Base-by-base conservation (phyloP, 768 basidiomycete species). In the Amanita brunnescens region DNA sequence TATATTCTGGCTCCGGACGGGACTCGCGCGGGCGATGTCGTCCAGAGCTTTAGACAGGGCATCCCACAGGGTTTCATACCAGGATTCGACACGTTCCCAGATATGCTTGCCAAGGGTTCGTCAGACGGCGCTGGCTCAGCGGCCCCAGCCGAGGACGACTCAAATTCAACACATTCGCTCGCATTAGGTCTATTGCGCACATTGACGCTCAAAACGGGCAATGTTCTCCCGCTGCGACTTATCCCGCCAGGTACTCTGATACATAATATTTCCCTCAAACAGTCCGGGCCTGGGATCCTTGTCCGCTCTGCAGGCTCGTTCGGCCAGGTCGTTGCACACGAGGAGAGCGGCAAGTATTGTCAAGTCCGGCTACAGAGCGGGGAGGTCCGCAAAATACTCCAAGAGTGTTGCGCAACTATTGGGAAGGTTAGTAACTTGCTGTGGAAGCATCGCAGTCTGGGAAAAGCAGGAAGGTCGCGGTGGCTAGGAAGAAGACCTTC, bases 1-100 rank as follows among this genome's bases (percentile, higher is more conserved):
- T 99, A 99, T 64, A 93, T 99, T 61, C 70, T 98, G 40, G 93
- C 96, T 2, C 84, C 89, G 6, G 91, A 94, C 55, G 92, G 90
- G 5, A 68, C 97, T 58, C 73, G 89, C 35, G 89, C 91, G 5
- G 96, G 96, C 1, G 87, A 94, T 59, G 74, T 80, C 23, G 90
- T 98, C 41, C 80, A 88, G 66, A 89, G 86, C 55, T 98, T 90
- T 68, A 74, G 90, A 49, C 67, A 75, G 52, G 93, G 93, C 26
- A 86, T 97, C 42, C 83, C 92, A 0, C 70, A 81, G 16, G 88
- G 81, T 2, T 76, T 89, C 53, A 77, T 87, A 20, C 79, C 85
- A n/a, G 75, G 70, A 0, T 69, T 77, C 43, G 68, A 70, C 43
- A 60, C 53, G 43, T 53, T 57, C 30, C 53, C 54, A 16, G 55